Conservation (phyloP, 352 stramenopile genomes). For the Globisporangium heterothallicum region DNA sequence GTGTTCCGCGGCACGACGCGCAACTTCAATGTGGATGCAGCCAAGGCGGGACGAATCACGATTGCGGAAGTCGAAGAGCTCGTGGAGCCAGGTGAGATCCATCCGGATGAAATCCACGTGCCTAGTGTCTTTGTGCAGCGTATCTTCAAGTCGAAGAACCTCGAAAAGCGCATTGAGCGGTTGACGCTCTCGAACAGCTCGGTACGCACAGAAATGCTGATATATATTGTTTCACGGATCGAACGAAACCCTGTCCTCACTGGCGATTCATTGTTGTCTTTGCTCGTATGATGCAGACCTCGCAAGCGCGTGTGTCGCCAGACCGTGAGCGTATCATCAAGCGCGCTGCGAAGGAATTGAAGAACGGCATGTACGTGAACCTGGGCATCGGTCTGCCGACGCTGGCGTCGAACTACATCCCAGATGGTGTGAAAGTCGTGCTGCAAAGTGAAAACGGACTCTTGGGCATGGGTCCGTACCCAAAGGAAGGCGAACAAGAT, state of each 20-base stretch:
- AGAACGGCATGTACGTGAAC: constrained; percentile 98
- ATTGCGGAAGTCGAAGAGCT: constrained; percentile 95
- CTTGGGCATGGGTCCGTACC: constrained; percentile 92
- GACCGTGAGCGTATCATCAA: constrained; percentile 92
- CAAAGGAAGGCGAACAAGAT: constrained; percentile 84
- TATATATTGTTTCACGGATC: background rate
- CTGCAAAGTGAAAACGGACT: constrained; percentile 96
- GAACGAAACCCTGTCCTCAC: no score
- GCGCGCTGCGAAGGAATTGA: constrained; percentile 81
- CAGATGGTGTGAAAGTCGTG: constrained; percentile 90
- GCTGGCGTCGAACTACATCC: constrained; percentile 94
- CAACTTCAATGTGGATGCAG: constrained; percentile 96
- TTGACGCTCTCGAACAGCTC: constrained; percentile 80
- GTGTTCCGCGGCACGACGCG: constrained; percentile 93
- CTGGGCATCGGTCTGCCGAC: constrained; percentile 95
- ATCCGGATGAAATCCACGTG: constrained; percentile 93
- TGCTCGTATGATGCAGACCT: constrained; percentile 21
- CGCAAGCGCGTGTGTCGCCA: constrained; percentile 55
- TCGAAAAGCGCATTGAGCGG: constrained; percentile 94
- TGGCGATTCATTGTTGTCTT: no score
- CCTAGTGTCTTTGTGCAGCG: constrained; percentile 95
- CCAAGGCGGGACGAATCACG: constrained; percentile 90
- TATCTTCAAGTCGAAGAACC: constrained; percentile 87
- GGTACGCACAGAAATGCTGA: constrained; percentile 11
- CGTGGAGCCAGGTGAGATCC: constrained; percentile 90